Conservation (phyloP, 1,139 yeast genomes). For the Pichia sp. region DNA sequence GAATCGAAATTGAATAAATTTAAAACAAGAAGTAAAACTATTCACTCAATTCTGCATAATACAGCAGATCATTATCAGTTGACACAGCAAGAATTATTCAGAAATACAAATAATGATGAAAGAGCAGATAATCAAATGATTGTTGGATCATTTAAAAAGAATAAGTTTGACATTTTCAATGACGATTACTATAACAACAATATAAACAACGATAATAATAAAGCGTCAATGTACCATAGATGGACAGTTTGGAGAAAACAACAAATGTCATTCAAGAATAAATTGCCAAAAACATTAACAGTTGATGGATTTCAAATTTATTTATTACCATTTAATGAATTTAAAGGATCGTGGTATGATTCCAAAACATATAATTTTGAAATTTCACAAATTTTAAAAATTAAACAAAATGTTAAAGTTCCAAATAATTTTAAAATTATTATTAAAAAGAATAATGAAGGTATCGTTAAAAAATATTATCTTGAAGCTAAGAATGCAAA, state of each 20-base stretch:
- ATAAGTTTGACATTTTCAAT: background rate
- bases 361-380: constrained; percentile 86
- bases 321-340: constrained; percentile 76
- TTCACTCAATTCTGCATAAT: constrained; percentile 24
- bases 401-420: constrained; percentile 72
- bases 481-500: constrained; percentile 63
- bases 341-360: constrained; percentile 43
- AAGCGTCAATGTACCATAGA: constrained; percentile 30
- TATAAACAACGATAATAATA: constrained; percentile 1
- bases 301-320: constrained; percentile 92
- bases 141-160: background rate
- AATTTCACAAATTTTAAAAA: constrained; percentile 66
- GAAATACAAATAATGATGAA: background rate
- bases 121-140: background rate
- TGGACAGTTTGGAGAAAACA: constrained; percentile 87
- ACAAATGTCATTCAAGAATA: constrained; percentile 71
- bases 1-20: constrained; percentile 19
- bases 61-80: constrained; percentile 19
- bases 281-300: constrained; percentile 78
- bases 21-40: constrained; percentile 20
- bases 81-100: constrained; percentile 16
- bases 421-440: constrained; percentile 80
- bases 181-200: background rate
- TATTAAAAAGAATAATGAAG: constrained; percentile 51
- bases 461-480: constrained; percentile 67